phyloP scores from a whole-genome alignment of 1,139 yeast species.

The Diutina catenulata region DNA sequence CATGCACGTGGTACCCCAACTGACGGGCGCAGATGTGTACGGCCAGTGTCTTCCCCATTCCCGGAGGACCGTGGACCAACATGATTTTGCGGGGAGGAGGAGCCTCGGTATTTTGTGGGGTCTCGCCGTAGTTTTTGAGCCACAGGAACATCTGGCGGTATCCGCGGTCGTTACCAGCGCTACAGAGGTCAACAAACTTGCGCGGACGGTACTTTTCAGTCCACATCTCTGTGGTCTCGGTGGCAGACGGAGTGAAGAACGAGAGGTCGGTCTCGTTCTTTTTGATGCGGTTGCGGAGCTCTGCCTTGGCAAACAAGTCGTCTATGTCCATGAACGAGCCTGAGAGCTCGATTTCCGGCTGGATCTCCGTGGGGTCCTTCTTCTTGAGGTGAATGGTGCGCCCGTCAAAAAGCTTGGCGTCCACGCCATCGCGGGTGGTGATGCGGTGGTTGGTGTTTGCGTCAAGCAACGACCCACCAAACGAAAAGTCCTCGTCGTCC shows the following conservation, averaged over 20 bases:
- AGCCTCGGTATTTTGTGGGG: conserved; percentile 38
- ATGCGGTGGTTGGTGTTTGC: conserved; percentile 3
- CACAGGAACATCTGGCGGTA: conserved; percentile 66
- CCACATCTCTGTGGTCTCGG: conserved; percentile 28
- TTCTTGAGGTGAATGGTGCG: neutral
- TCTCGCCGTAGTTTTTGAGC: conserved; percentile 72
- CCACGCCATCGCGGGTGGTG: conserved; percentile 1
- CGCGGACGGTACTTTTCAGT: conserved; percentile 81
- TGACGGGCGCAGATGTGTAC: conserved; percentile 79
- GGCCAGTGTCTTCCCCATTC: conserved; percentile 88
- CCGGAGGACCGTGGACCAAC: conserved; percentile 85
- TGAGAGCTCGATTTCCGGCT: no score
- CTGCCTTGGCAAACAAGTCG: conserved; percentile 18
- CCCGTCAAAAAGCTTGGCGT: neutral
- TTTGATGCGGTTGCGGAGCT: conserved; percentile 15
- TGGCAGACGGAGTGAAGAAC: conserved; percentile 2
- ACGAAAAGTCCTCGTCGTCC: conserved; percentile 4
- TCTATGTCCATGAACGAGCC: conserved; percentile 20
- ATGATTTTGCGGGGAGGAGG: conserved; percentile 66
- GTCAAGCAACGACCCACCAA: conserved; percentile 1
- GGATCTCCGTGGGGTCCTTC: neutral
- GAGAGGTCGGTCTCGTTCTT: conserved; percentile 11
- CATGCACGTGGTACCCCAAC: conserved; percentile 71
- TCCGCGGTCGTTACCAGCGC: conserved; percentile 72
- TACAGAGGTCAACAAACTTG: conserved; percentile 46